Evolutionary conservation across 345 rosid genomes (phyloP), one percentile per base, ranked within the genome.

Genomic region (Murraya paniculata): DNA sequence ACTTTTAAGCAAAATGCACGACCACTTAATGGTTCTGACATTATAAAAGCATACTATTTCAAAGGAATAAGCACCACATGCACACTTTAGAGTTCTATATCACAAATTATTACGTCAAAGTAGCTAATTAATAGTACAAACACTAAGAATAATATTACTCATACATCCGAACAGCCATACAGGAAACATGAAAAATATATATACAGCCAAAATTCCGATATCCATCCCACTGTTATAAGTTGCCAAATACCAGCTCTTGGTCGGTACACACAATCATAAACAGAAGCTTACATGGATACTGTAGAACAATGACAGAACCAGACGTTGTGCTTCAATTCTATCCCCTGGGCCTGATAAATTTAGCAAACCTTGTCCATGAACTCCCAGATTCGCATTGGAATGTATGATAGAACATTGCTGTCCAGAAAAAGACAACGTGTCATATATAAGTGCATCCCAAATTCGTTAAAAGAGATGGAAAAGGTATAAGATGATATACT

Each of bases 281-380:
- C 36, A 80, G 71, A 25, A 59, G 39, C 94, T 94, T 89, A 97
- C 98, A 87, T 93, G 91, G 75, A 97, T 90, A 68, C 92, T 87
- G 82, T 97, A 97, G 85, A 97, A 97, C 71, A 97, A 90, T 31
- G 96, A 93, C 68, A 97, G 87, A 86, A 97, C 98, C 83, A 97
- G 84, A 61, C 96, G 94, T 68, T 94, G 98, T 72, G 99, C 99
- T 87, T 94, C 98, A 66, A 97, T 94, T 48, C 82, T 75, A 85
- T 97, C 91, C 67, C 98, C 99, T 50, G 90, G 90, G 74, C 98
- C 99, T 13, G 99, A 89, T 79, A 97, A 81, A 89, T 94, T 93
- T 88, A 97, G 83, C 41, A 93, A 83, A 82, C 99, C 99, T 87
- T 97, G 99, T 69, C 99, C 99, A 80, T 88, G 96, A 86, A 97